phyloP scores from a whole-genome alignment of 257 asterid species.

The Plantago major region DNA sequence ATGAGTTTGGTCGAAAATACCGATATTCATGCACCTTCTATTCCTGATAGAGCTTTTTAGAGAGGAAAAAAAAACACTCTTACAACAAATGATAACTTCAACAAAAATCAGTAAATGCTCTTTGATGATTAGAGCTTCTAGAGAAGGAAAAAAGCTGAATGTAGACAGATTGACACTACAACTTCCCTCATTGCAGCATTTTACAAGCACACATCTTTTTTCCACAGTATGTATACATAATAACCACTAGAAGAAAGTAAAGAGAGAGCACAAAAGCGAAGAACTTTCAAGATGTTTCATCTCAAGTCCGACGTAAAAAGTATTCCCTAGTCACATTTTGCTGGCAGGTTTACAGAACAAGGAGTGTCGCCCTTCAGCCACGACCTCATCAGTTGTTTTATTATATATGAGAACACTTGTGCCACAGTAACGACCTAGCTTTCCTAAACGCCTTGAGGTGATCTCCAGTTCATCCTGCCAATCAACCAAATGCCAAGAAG shows the following conservation, averaged over 20 bases:
- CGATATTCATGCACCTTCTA: too few species aligned
- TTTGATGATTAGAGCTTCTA: too few species aligned
- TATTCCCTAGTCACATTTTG: constrained; percentile 45
- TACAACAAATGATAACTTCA: too few species aligned
- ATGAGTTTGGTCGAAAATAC: too few species aligned
- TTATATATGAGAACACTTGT: constrained; percentile 59
- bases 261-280: background rate
- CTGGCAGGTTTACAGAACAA: constrained; percentile 57
- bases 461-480: constrained; percentile 86
- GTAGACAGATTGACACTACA: background rate
- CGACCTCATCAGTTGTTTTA: constrained; percentile 63
- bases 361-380: constrained; percentile 88
- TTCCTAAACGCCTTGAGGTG: constrained; percentile 44
- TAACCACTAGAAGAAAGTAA: background rate
- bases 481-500: constrained; percentile 10
- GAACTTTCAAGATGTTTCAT: background rate
- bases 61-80: too few species aligned
- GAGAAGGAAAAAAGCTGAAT: too few species aligned
- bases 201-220: background rate
- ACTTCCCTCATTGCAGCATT: background rate
- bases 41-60: too few species aligned
- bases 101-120: too few species aligned
- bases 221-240: background rate
- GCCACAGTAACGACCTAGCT: constrained; percentile 52
- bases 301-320: background rate